Conservation (phyloP, 768 basidiomycete genomes). For the Mycena floridula region DNA sequence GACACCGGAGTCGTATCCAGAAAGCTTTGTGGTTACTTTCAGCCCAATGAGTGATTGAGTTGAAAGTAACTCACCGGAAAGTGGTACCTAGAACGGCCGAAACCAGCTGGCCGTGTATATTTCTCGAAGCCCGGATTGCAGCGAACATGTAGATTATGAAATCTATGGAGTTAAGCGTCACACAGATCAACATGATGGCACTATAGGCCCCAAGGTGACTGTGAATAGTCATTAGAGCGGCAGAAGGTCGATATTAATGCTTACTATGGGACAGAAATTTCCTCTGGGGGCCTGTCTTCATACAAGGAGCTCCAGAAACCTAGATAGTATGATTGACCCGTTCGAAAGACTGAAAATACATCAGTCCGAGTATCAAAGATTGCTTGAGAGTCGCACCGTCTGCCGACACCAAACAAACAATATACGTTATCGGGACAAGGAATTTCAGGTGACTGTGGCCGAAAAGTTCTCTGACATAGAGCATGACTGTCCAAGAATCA, state of each 20-base stretch:
- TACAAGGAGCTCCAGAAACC: constrained; percentile 14
- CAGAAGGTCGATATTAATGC: too few relatives aligned
- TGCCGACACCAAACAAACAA: too few relatives aligned
- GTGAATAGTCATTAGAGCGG: too few relatives aligned
- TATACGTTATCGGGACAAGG: too few relatives aligned
- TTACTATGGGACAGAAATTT: constrained; percentile 12
- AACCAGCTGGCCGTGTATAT: constrained; percentile 33
- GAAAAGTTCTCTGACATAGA: too few relatives aligned
- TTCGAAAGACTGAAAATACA: constrained; percentile 7
- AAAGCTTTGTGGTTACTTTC: constrained; percentile 26
- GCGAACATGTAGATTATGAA: constrained; percentile 28
- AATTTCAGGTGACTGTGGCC: too few relatives aligned
- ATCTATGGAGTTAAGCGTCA: constrained; percentile 20
- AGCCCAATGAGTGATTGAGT: neutral
- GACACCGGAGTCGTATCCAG: constrained; percentile 44
- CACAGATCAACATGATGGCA: constrained; percentile 17
- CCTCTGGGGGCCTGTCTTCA: constrained; percentile 7
- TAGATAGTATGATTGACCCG: constrained; percentile 12
- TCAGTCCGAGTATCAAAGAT: constrained; percentile 9
- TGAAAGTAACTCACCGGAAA: constrained; percentile 22
- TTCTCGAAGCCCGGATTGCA: constrained; percentile 30
- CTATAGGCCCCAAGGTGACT: constrained; percentile 36
- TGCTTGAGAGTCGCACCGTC: too few relatives aligned
- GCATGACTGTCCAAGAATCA: too few relatives aligned
- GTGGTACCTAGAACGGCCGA: constrained; percentile 38